Percentiles rank a stretch among this genome's conserved stretches.
Conservation (phyloP, 306 rosid genomes). For the Prinsepia uniflora region DNA sequence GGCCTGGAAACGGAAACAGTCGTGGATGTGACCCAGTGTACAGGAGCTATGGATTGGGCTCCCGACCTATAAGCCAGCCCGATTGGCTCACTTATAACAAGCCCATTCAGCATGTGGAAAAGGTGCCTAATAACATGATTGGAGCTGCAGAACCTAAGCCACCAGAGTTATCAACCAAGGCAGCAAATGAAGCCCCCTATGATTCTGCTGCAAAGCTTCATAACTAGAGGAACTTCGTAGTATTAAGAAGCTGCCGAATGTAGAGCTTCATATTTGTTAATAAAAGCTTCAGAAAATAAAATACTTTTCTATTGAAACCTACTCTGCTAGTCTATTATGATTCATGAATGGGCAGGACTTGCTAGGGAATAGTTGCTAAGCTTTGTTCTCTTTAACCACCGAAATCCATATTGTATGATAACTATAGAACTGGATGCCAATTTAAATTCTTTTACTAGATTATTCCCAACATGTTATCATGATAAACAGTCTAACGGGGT, state of each 20-base stretch:
- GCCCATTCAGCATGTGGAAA: not conserved
- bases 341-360: no score
- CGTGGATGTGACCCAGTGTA: no score
- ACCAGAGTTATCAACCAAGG: not conserved
- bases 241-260: not conserved
- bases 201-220: not conserved
- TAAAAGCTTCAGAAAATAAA: not conserved
- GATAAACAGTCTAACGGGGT: no score
- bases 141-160: not conserved
- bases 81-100: not conserved
- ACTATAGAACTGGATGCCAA: no score
- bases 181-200: not conserved
- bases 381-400: no score
- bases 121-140: not conserved
- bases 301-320: not conserved
- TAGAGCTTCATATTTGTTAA: not conserved
- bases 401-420: no score
- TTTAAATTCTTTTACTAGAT: no score
- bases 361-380: no score
- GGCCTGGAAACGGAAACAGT: not conserved
- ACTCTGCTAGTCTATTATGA: not conserved
- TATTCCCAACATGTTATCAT: no score
- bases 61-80: not conserved
- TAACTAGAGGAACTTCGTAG: not conserved
- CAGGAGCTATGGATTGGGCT: no score